Evolutionary conservation across 345 rosid genomes (phyloP), one percentile per base, ranked within the genome.

Genomic region (Kandelia obovata): DNA sequence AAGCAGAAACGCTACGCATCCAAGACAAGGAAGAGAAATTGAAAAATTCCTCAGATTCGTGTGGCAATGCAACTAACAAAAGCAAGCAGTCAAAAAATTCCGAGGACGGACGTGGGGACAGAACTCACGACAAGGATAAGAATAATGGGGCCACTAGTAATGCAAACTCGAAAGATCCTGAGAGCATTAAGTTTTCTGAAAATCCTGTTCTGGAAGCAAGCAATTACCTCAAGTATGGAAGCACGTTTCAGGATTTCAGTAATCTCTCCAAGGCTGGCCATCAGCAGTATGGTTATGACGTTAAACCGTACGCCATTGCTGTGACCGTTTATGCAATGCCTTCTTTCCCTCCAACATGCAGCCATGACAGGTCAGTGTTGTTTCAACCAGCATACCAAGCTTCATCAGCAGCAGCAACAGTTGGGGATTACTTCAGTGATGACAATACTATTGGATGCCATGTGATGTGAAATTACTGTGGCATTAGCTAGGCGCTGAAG

Each of bases 381-480:
- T 32, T 25, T 25, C 85, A 63, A 57, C 79, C 77, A 11, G 61
- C 64, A 32, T 62, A 23, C 64, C 78, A 78, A 68, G 10, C 70
- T 13, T 82, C 49, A 43, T 3, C 17, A 43, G 17, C 85, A 0
- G 53, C 69, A 15, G 66, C 66, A 8, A 58, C 71, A 37, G 85
- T 78, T 15, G 85, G 76, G 63, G 88, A 87, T 73, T 87, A 84
- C 70, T 87, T 87, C 65, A 84, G 84, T 17, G 91, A 87, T 13
- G 91, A 87, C 26, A 87, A 87, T 60, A 72, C 91, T 0, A 49
- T 81, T 16, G 91, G 88, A 46, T 87, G 91, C 65, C 74, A 74
- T 34, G 78, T 84, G 55, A 84, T 87, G 91, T 87, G 81, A 84
- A 34, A 57, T 11, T 2, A 13, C 16, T 30, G 21, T 25, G 21